Base-by-base conservation (phyloP, 192 early-diverging fungal species). In the Coemansia sp. region DNA sequence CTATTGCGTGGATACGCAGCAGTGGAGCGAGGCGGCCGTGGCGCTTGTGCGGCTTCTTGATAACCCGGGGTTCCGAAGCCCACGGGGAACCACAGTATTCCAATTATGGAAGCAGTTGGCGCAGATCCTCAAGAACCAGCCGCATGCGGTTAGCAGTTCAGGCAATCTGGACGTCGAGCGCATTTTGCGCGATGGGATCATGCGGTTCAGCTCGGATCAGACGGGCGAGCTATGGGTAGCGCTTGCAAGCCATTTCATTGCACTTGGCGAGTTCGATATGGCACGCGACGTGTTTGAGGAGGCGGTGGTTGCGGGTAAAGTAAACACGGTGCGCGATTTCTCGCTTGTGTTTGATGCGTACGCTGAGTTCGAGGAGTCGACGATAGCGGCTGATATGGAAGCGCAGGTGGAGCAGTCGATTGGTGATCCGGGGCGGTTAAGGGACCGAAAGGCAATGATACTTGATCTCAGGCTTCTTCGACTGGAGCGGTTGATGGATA, bases 281-380 rank as follows among this genome's bases (percentile, higher is more conserved):
- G 96, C 98, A 4, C 77, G 96, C 14, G 96, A 96, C 75, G 90
- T 98, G 2, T 99, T 90, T 67, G 98, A 98, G 76, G 94, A 98
- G 77, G 96, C 91, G 0, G 78, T 98, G 63, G 76, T 71, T 1
- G 84, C 78, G 30, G 30, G 30, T 0, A 21, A 21, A 53, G 96
- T 96, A 2, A 83, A 75, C 66, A 96, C 90, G 0, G 92, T 98
- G 41, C 87, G 91, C 11, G 96, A 98, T 72, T 99, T 99, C 66
- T 90, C 94, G 0, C 87, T 92, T 66, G 90, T 99, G 66, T 99
- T 99, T 86, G 95, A 99, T 67, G 91, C 95, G 1, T 99, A 98
- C 71, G 93, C 94, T 12, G 89, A 96, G 59, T 91, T 97, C 64
- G 93, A 95, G 65, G 95, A 97, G 72, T 80, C 84, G 15, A 85